Conservation (phyloP, 345 rosid genomes). For the Nephelium lappaceum region DNA sequence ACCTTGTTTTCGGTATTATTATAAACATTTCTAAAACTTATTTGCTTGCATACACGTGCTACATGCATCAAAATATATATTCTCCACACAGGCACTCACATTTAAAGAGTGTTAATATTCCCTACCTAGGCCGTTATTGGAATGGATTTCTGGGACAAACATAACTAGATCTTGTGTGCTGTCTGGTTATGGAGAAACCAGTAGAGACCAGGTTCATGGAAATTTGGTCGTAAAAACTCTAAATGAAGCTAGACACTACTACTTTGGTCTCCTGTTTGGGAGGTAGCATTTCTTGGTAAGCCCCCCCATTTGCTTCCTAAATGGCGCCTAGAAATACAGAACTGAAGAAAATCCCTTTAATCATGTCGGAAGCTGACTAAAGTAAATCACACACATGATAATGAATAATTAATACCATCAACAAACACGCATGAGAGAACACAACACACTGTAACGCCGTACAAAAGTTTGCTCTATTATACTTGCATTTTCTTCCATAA, state of each 20-base stretch:
- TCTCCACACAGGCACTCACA: too few species aligned
- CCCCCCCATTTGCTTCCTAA: neutral
- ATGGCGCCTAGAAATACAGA: too few species aligned
- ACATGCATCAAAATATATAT: neutral
- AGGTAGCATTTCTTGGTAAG: conserved; percentile 13
- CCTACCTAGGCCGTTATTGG: neutral
- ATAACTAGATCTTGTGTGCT: neutral
- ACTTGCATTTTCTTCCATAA: too few species aligned
- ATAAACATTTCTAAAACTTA: neutral
- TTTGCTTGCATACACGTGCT: neutral
- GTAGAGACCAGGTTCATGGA: neutral
- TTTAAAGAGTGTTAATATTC: neutral
- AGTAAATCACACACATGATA: neutral
- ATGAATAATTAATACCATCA: conserved; percentile 11
- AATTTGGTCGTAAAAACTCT: neutral
- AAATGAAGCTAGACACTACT: neutral
- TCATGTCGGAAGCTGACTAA: conserved; percentile 19
- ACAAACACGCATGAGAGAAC: neutral
- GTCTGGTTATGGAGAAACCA: neutral
- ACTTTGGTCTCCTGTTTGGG: neutral
- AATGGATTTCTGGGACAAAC: neutral
- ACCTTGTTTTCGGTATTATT: neutral
- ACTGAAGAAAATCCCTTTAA: neutral
- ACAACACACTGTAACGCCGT: neutral
- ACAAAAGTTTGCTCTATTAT: neutral